Conservation (phyloP, 2,329 filamentous ascomycete species). For the Curvularia verruculosa region DNA sequence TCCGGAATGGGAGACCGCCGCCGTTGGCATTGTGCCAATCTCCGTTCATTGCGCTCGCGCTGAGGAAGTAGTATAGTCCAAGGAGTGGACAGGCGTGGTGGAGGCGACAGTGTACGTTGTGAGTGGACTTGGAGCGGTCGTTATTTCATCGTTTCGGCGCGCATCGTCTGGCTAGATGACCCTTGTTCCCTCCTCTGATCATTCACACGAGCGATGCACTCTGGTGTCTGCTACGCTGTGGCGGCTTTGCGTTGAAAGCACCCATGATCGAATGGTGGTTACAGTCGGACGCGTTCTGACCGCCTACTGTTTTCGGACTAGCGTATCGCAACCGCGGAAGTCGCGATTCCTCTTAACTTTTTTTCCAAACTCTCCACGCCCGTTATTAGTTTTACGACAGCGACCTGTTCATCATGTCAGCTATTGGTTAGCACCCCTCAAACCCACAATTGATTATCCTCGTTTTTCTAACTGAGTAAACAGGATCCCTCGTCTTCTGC, state of each 20-base stretch:
- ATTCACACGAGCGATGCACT: conserved; percentile 15
- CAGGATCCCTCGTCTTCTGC: conserved; percentile 75
- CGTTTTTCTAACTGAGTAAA: background rate
- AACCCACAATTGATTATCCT: background rate
- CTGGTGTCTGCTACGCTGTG: conserved; percentile 3
- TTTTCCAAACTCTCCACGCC: conserved; percentile 18
- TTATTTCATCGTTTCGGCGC: conserved; percentile 20
- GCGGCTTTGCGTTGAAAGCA: conserved; percentile 6
- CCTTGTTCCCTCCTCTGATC: background rate
- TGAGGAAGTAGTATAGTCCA: conserved; percentile 12
- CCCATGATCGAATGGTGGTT: conserved; percentile 9
- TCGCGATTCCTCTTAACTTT: conserved; percentile 29
- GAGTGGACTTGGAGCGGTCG: conserved; percentile 5
- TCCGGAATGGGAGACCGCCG: conserved; percentile 42
- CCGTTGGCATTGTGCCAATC: conserved; percentile 44
- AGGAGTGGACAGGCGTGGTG: conserved; percentile 2
- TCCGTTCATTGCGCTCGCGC: conserved; percentile 34
- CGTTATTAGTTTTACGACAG: conserved; percentile 1
- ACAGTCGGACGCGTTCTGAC: conserved; percentile 32
- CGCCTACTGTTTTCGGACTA: conserved; percentile 31
- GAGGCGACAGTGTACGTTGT: conserved; percentile 7
- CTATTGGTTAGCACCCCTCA: conserved; percentile 70
- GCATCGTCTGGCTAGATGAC: conserved; percentile 22
- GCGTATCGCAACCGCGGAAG: conserved; percentile 20
- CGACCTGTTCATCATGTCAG: conserved; percentile 67